Percentiles rank a stretch among this genome's conserved stretches.
These are phyloP conservation scores for Aspergillaceae sp. DNA, from an alignment of 2,329 filamentous ascomycete genomes.

Conservation along the genomic window DNA sequence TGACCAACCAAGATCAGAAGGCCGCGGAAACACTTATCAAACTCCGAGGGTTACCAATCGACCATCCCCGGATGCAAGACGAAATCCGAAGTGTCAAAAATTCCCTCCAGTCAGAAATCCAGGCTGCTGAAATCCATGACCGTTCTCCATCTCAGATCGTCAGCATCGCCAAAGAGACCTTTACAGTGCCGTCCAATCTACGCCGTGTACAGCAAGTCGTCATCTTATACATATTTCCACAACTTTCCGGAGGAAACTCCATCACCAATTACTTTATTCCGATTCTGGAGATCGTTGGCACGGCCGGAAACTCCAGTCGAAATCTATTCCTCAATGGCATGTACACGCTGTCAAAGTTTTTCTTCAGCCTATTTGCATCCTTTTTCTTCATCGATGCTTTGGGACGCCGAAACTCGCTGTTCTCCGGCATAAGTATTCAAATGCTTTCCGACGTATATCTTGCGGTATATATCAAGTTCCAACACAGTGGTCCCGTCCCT, in stretches of 20 bases:
- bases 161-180: conserved; percentile 29
- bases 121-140: conserved; percentile 3
- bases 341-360: conserved; percentile 38
- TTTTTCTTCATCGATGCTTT: conserved; percentile 41
- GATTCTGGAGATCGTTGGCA: conserved; percentile 33
- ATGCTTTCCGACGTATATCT: conserved; percentile 37
- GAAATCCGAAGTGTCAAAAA: conserved; percentile 23
- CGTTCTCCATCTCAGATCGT: conserved; percentile 8
- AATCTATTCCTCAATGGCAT: conserved; percentile 35
- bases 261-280: conserved; percentile 38
- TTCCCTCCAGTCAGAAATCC: conserved; percentile 9
- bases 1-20: conserved; percentile 19
- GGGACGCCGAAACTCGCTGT: conserved; percentile 33
- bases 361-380: conserved; percentile 32
- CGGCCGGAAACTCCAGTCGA: conserved; percentile 15
- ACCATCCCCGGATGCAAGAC: conserved; percentile 17
- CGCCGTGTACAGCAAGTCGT: conserved; percentile 31
- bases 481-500: conserved; percentile 18
- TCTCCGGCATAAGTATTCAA: conserved; percentile 29
- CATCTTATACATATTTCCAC: conserved; percentile 30
- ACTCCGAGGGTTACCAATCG: conserved; percentile 24
- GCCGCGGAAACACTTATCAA: conserved; percentile 17
- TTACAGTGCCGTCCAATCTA: conserved; percentile 29
- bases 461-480: conserved; percentile 31
- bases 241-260: conserved; percentile 38